Evolutionary conservation across 2,329 filamentous ascomycete species (phyloP), one percentile per base, ranked within the genome.

Genomic region (Dothiorella sarmentorum): DNA sequence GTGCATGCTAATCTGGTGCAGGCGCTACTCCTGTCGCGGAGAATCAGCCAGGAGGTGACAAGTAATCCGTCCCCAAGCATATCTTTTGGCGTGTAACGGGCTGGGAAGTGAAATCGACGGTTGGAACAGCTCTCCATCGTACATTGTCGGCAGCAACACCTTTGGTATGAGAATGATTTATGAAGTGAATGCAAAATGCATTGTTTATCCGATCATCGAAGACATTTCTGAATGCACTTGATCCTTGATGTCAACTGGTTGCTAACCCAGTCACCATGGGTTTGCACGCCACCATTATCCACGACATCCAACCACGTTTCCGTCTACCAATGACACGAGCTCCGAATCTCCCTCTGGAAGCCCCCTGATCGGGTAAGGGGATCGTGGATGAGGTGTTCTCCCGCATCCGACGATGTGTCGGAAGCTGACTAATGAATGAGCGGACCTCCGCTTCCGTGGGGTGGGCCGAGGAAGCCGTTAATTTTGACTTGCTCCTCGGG

Each of bases 381-480:
- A 7, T 20, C n/a, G 17, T 26, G 22, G 20, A n/a, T 13, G 22
- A 15, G 22, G 20, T 18, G 47, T 27, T 52, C n/a, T 56, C 52
- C 52, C 52, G n/a, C 38, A 56, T 43, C 52, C 52, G 52, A 56
- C 20, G 40, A 17, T 7, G 26, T 27, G n/a, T 56, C 52, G 52
- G 52, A 56, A 56, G 52, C 38, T 56, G 52, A 56, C 52, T 56
- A 56, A 56, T 26, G 26, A 11, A 27, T 24, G 13, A 24, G 47
- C 33, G 49, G 49, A 20, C 35, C 49, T 53, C 49, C 49, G 49
- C 49, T 53, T 24, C 35, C 35, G 49, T 10, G 49, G 49, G 24
- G 24, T 40, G 33, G 24, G 33, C 49, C 49, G 49, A 53, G 33
- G 49, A 35, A n/a, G 9, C 18, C 27, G 13, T 15, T 22, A 11